Conservation (phyloP, 495 filamentous ascomycete species). For the Neurospora pannonica region DNA sequence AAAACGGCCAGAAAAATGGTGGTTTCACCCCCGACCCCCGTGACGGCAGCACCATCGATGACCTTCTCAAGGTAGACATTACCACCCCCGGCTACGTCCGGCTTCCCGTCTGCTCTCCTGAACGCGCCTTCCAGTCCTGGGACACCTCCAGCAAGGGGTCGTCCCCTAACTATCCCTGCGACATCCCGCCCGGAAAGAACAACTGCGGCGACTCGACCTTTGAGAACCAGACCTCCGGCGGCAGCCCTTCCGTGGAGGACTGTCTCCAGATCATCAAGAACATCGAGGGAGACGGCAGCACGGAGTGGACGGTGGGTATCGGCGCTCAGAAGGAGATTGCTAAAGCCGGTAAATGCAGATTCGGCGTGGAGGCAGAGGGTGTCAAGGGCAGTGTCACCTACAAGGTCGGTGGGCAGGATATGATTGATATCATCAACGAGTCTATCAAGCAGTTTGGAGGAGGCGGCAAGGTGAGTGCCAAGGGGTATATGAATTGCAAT, state of each 20-base stretch:
- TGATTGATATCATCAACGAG: background rate
- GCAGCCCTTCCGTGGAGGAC: background rate
- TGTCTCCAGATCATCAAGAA: background rate
- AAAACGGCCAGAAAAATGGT: constrained; percentile 23
- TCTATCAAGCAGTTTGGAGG: background rate
- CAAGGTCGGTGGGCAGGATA: background rate
- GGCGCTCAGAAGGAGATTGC: background rate
- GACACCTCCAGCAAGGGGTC: background rate
- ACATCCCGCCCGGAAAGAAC: background rate
- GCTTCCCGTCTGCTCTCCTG: constrained; percentile 25
- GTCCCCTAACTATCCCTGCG: background rate
- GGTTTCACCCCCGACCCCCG: constrained; percentile 9
- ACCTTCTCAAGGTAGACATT: constrained; percentile 14
- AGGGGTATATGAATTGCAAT: background rate
- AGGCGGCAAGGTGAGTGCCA: background rate
- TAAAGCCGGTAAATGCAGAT: background rate
- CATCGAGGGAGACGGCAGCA: background rate
- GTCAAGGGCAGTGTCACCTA: background rate
- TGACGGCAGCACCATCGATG: constrained; percentile 7
- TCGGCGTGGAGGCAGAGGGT: background rate
- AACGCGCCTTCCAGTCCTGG: constrained; percentile 14
- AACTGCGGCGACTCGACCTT: background rate
- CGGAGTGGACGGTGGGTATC: background rate
- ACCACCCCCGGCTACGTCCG: constrained; percentile 21
- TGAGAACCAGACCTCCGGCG: background rate